Percentiles rank a stretch among this genome's conserved stretches.
Conservation (phyloP, 257 asterid genomes). For the Solanum sejunctum region DNA sequence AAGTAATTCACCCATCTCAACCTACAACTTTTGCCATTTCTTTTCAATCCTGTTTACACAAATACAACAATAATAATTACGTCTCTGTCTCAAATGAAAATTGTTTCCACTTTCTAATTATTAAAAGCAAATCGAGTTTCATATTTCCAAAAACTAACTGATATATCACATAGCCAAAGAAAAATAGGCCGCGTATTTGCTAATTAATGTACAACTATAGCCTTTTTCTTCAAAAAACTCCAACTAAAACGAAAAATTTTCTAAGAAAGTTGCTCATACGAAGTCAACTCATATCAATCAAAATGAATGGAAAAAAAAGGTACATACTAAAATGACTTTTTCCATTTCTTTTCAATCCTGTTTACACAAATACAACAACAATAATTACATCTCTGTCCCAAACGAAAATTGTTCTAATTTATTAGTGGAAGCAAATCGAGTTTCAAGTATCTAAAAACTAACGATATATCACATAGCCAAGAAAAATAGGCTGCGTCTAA, state of each 20-base stretch:
- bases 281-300: too few relatives aligned
- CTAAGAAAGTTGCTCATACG: too few relatives aligned
- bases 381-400: not conserved
- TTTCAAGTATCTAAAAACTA: not conserved
- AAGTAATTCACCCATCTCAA: slow-evolving; percentile 55
- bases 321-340: slow-evolving; percentile 12
- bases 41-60: slow-evolving; percentile 22
- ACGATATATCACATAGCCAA: too few relatives aligned
- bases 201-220: not conserved
- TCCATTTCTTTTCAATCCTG: slow-evolving; percentile 44
- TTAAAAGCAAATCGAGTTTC: not conserved
- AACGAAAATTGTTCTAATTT: too few relatives aligned
- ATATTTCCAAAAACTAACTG: not conserved
- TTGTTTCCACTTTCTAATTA: too few relatives aligned
- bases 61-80: not conserved
- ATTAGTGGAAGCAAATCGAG: not conserved
- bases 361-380: not conserved
- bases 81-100: not conserved
- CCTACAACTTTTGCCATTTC: slow-evolving; percentile 52
- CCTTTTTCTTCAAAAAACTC: not conserved
- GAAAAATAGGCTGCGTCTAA: not conserved
- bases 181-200: not conserved
- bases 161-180: not conserved
- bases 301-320: too few relatives aligned
- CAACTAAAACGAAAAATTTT: too few relatives aligned